Conservation (phyloP, 306 rosid species). For the Pueraria montana region DNA sequence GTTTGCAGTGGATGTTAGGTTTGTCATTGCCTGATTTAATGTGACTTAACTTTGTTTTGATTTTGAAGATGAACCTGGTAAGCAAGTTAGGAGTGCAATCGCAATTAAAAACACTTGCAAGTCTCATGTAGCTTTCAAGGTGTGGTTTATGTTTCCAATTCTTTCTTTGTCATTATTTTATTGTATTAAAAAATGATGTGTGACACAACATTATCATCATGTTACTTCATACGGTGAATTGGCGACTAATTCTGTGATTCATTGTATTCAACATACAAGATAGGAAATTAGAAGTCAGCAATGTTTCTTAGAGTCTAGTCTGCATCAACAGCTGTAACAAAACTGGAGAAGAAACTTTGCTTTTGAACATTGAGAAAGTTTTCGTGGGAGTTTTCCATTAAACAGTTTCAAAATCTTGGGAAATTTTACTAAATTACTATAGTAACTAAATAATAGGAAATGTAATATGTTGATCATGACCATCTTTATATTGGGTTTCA, state of each 20-base stretch:
- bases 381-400: neutral
- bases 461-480: constrained; percentile 12
- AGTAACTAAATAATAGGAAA: constrained; percentile 11
- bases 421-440: constrained; percentile 20
- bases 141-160: constrained; percentile 50
- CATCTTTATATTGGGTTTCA: constrained; percentile 15
- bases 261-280: constrained; percentile 19
- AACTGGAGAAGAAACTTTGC: constrained; percentile 1
- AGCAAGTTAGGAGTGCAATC: constrained; percentile 95
- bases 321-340: constrained; percentile 25
- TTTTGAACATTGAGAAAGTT: neutral
- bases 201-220: constrained; percentile 10
- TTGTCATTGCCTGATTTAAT: constrained; percentile 42
- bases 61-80: constrained; percentile 92
- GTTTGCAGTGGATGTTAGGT: constrained; percentile 37
- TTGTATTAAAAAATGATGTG: constrained; percentile 30
- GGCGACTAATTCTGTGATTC: constrained; percentile 14
- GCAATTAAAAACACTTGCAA: constrained; percentile 92
- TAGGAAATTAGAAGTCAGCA: constrained; percentile 10
- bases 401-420: constrained; percentile 20
- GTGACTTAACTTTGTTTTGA: constrained; percentile 46
- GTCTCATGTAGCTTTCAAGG: constrained; percentile 96
- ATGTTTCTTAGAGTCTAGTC: neutral
- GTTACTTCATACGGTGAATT: neutral
- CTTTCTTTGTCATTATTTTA: neutral